Base-by-base conservation (phyloP, 2,329 filamentous ascomycete genomes). In the Exophiala sp. region DNA sequence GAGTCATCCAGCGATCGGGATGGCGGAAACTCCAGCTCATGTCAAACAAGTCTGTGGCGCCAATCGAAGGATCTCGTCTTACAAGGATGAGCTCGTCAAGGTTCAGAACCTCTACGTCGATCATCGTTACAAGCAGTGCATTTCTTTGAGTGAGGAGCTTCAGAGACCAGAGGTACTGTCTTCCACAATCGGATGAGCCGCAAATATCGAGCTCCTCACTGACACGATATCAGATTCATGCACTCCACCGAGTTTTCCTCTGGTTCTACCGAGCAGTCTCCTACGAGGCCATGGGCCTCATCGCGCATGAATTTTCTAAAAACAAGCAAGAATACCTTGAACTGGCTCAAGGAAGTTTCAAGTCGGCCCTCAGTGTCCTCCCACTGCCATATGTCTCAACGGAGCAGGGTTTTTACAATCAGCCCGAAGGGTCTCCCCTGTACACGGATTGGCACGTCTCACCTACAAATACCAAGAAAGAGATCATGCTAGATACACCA, bases 211-310 rank as follows among this genome's bases (percentile, higher is more conserved):
- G n/a, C 20, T 29, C 38, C 12, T 16, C 11, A 24, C 32, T 39
- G 35, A 38, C 12, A 29, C 20, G 1, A 18, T 12, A 11, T 14
- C 29, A 64, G 61, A 46, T 57, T 14, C 62, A 63, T 52, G 54
- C 56, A 8, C 39, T 65, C 6, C 60, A 60, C 29, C n/a, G 49
- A 33, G 46, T 53, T 12, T 63, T 60, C 50, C 60, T 65, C 40
- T 54, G 52, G 48, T 65, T 61, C 49, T 63, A 63, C 43, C 52
- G 59, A 38, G 62, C 61, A 21, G 50, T 55, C 7, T 63, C 50
- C 32, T 58, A 62, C 47, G 62, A 65, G 41, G 50, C 52, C 9
- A 59, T 63, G 39, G 62, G 62, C 9, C 52, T 60, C 12, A 47
- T 58, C 24, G 57, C 62, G 6, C 62, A 65, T 53, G 53, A 60